phyloP scores from a whole-genome alignment of 1,284 basidiomycete species.

The Cystobasidiaceae sp. region DNA sequence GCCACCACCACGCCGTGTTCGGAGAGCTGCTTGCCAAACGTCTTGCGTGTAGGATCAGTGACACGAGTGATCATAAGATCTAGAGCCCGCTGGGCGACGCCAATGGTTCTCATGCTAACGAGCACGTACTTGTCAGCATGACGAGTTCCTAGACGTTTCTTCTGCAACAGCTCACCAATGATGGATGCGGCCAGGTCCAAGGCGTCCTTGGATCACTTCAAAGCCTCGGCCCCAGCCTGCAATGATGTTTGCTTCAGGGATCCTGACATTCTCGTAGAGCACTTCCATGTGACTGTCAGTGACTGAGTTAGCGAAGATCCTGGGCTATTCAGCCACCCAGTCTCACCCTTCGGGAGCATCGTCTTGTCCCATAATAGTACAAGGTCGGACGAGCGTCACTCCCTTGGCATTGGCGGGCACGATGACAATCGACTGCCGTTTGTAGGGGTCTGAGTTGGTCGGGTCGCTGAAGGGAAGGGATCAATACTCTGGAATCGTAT shows the following conservation, averaged over 20 bases:
- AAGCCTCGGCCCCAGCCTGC: slow-evolving; percentile 73
- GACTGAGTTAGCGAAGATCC: not conserved
- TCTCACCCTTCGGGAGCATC: slow-evolving; percentile 71
- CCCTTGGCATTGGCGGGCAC: slow-evolving; percentile 83
- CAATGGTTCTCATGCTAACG: slow-evolving; percentile 79
- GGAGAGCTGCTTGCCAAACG: slow-evolving; percentile 85
- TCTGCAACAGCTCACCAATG: slow-evolving; percentile 57
- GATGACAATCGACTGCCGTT: slow-evolving; percentile 88
- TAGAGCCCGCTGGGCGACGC: slow-evolving; percentile 75
- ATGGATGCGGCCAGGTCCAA: slow-evolving; percentile 90
- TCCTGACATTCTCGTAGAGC: slow-evolving; percentile 86
- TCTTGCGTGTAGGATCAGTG: slow-evolving; percentile 81
- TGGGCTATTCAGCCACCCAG: not conserved
- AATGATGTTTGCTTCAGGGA: slow-evolving; percentile 75
- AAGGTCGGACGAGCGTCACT: slow-evolving; percentile 80
- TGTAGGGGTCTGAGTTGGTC: slow-evolving; percentile 61
- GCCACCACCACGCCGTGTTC: slow-evolving; percentile 84
- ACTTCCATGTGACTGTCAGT: slow-evolving; percentile 75
- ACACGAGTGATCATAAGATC: slow-evolving; percentile 87
- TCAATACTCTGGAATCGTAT: no score
- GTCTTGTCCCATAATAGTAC: slow-evolving; percentile 83
- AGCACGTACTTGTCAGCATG: slow-evolving; percentile 5
- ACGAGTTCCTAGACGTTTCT: not conserved
- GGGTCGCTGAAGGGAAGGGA: slow-evolving; percentile 52
- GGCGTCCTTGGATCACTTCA: slow-evolving; percentile 91